These are phyloP conservation scores for Cutaneotrichosporon arboriforme DNA, from an alignment of 1,284 basidiomycete genomes.

Conservation along the genomic window DNA sequence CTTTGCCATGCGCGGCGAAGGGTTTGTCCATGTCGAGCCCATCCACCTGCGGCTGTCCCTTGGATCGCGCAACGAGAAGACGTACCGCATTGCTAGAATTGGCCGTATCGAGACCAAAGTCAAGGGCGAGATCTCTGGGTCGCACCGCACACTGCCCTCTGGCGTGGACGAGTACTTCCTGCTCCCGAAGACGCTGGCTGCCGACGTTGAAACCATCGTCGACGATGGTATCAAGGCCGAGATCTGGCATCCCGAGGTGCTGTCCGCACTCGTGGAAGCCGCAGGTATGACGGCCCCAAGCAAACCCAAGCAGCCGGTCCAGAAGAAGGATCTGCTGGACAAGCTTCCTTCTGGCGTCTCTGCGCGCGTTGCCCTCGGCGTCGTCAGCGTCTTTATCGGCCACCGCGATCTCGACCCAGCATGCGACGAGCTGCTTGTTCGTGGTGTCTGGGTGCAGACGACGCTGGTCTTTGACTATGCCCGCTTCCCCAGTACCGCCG, in stretches of 20 bases:
- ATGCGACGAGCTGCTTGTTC: conserved; percentile 60
- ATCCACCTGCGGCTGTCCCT: conserved; percentile 32
- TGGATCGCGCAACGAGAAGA: conserved; percentile 17
- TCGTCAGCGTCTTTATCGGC: conserved; percentile 64
- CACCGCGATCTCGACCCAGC: conserved; percentile 69
- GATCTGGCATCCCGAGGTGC: conserved; percentile 64
- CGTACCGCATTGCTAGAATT: conserved; percentile 30
- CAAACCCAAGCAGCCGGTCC: conserved; percentile 5
- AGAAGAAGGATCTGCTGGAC: conserved; percentile 40
- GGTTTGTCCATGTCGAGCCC: conserved; percentile 25
- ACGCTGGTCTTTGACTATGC: conserved; percentile 60
- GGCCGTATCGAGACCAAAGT: conserved; percentile 25
- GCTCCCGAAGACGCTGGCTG: conserved; percentile 49
- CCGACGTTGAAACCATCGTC: conserved; percentile 54
- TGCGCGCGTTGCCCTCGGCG: conserved; percentile 58
- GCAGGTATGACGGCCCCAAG: conserved; percentile 33
- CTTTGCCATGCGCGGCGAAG: neutral
- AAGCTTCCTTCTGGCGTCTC: conserved; percentile 57
- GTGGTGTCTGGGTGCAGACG: conserved; percentile 65
- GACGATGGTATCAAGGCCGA: conserved; percentile 62
- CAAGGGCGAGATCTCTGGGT: conserved; percentile 25
- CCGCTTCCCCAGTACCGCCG: conserved; percentile 47
- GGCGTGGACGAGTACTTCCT: conserved; percentile 25
- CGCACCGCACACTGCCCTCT: conserved; percentile 1
- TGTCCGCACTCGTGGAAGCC: conserved; percentile 54